Base-by-base conservation (phyloP, 2,329 filamentous ascomycete species). In the Curvularia verruculosa region DNA sequence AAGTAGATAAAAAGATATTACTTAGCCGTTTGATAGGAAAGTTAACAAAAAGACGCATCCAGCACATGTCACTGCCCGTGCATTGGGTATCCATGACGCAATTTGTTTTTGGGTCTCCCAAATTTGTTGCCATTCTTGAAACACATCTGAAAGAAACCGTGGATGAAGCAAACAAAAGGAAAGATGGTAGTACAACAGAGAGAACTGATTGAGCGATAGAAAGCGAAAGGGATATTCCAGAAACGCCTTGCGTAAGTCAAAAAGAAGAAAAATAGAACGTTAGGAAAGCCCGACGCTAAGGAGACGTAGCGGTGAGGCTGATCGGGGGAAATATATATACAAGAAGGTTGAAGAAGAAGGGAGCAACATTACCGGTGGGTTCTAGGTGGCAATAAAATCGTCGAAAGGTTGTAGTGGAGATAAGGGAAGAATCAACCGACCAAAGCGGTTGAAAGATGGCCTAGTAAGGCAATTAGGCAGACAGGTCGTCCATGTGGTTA, bases 401-500 rank as follows among this genome's bases (percentile, higher is more conserved):
- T 54, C 37, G 41, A 15, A 19, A 6, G 15, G n/a, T 36, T 23
- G n/a, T 56, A 53, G 64, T 61, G 56, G 64, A 54, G 49, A 46
- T n/a, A 49, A 31, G 41, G 44, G 49, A 15, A 43, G 37, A 39
- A 29, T 24, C 43, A 50, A 61, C 51, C 52, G 39, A 44, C 51
- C 43, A 26, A 37, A 51, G 46, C 39, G 15, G 23, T 59, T 54
- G 59, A 48, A 40, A 47, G 28, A 45, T 28, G 56, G 58, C 53
- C 64, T 73, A 75, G 56, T 62, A 70, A 62, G 70, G 66, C 41
- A 68, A 56, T 66, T 74, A 72, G 31, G 53, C 52, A 21, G 70
- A 60, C 41, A 76, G 51, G 51, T 76, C 74, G 54, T 76, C 74
- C 72, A 96, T 90, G 73, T 96, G 91, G 75, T 96, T 96, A 78